Evolutionary conservation across 441 rosid genomes (phyloP).

Genomic region (Biscutella laevigata): DNA sequence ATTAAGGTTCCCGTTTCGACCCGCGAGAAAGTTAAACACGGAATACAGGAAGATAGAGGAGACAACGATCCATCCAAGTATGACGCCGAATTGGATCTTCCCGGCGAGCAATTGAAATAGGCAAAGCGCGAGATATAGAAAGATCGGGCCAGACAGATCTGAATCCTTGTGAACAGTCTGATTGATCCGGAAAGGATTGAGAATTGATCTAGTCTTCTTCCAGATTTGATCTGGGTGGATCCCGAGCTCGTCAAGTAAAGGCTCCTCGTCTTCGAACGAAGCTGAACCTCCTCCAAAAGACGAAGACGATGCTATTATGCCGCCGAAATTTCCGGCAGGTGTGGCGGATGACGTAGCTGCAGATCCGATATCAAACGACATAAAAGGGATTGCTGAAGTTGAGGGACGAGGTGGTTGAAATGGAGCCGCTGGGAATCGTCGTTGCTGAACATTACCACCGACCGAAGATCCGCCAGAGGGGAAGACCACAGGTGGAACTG

Average conservation of each 20-base stretch:
- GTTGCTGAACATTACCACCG: slow-evolving; percentile 29
- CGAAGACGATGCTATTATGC: slow-evolving; percentile 18
- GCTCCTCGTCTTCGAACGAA: slow-evolving; percentile 59
- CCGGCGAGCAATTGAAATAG: slow-evolving; percentile 65
- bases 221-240: slow-evolving; percentile 80
- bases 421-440: slow-evolving; percentile 54
- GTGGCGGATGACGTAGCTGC: slow-evolving; percentile 33
- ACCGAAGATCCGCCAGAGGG: slow-evolving; percentile 51
- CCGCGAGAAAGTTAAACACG: slow-evolving; percentile 76
- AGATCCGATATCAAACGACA: slow-evolving; percentile 65
- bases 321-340: slow-evolving; percentile 33
- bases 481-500: slow-evolving; percentile 68
- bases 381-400: slow-evolving; percentile 49
- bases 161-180: slow-evolving; percentile 49
- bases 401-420: slow-evolving; percentile 52
- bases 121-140: slow-evolving; percentile 55
- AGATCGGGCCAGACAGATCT: slow-evolving; percentile 69
- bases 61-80: slow-evolving; percentile 73
- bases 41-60: slow-evolving; percentile 62
- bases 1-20: slow-evolving; percentile 58
- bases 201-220: slow-evolving; percentile 59
- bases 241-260: slow-evolving; percentile 77
- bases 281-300: slow-evolving; percentile 5
- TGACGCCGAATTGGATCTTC: slow-evolving; percentile 67
- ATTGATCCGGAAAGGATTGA: slow-evolving; percentile 59